A percentile compares a stretch with the other conserved stretches of the same genome.
These are phyloP conservation scores for Tulasnella sp. DNA, from an alignment of 768 basidiomycete genomes.

Conservation along the genomic window DNA sequence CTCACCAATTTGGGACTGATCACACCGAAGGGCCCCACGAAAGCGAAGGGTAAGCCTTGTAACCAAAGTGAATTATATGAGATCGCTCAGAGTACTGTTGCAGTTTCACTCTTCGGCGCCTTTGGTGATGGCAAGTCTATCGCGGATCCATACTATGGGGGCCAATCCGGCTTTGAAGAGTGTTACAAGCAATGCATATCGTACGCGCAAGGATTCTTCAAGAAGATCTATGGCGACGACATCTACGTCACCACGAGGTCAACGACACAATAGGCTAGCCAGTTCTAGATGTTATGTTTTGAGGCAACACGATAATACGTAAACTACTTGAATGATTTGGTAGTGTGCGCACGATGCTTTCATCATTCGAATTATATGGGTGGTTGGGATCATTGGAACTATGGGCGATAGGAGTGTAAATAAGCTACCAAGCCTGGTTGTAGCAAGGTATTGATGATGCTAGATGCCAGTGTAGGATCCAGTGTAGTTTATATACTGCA, in stretches of 20 bases:
- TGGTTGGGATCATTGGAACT: too few relatives aligned
- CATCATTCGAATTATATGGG: too few relatives aligned
- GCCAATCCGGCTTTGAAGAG: conserved; percentile 15
- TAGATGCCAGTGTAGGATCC: too few relatives aligned
- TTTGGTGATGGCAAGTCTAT: conserved; percentile 18
- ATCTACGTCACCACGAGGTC: neutral
- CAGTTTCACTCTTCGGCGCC: conserved; percentile 18
- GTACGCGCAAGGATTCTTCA: conserved; percentile 16
- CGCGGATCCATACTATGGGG: conserved; percentile 18
- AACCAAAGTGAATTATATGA: neutral
- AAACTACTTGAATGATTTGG: too few relatives aligned
- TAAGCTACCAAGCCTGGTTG: too few relatives aligned
- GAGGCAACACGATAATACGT: too few relatives aligned
- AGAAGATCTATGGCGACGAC: conserved; percentile 9
- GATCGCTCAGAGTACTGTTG: neutral
- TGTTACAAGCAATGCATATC: conserved; percentile 17
- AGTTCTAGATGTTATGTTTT: too few relatives aligned
- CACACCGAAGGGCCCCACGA: conserved; percentile 15
- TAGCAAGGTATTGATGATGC: too few relatives aligned
- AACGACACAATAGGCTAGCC: too few relatives aligned
- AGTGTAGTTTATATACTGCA: too few relatives aligned
- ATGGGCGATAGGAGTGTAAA: too few relatives aligned
- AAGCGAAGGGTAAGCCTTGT: conserved; percentile 7
- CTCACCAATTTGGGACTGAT: conserved; percentile 15
- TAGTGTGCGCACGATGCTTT: too few relatives aligned